Evolutionary conservation across 2,329 filamentous ascomycete genomes (phyloP), one percentile per base, ranked within the genome.

Genomic region (Thermomyces lanuginosus): DNA sequence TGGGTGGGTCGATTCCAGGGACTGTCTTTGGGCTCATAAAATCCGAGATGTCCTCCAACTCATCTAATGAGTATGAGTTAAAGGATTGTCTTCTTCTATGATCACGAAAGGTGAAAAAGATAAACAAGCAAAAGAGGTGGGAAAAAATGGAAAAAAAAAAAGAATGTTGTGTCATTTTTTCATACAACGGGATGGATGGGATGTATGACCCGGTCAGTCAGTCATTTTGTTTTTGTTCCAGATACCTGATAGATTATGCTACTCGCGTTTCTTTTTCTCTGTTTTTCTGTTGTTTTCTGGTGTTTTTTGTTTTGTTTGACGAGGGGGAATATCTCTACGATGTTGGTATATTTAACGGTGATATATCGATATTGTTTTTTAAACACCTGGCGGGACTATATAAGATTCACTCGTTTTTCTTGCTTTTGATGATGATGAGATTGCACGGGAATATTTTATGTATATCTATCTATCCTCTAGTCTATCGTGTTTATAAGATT

Each of bases 1-100:
- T 79, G 75, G 73, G 54, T 64, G 14, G 56, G 58, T 28, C 53
- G 63, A 4, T 80, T 81, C 46, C 76, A 82, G 46, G 69, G 76
- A 6, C 56, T 83, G 10, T 83, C 77, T 2, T 63, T 83, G 36
- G 77, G 77, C 43, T 67, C 69, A 37, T 61, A 36, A 28, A 18
- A 27, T 10, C 14, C n/a, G 12, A 16, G 16, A 9, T 21, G 6
- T 9, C 16, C 10, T n/a, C 7, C 25, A 23, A 9, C 10, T 16
- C 21, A 6, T 22, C 11, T 22, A 11, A n/a, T 22, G 10, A 21
- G 16, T 15, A 6, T 29, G 22, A 28, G 21, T 27, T 30, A 32
- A 29, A 20, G 16, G 19, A 8, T 24, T 21, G 27, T 22, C 16
- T 18, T 8, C n/a, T 16, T 27, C 16, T 15, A 21, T 12, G 16